Evolutionary conservation across 306 rosid genomes (phyloP), one percentile per base, ranked within the genome.

Genomic region (Malus sylvestris): DNA sequence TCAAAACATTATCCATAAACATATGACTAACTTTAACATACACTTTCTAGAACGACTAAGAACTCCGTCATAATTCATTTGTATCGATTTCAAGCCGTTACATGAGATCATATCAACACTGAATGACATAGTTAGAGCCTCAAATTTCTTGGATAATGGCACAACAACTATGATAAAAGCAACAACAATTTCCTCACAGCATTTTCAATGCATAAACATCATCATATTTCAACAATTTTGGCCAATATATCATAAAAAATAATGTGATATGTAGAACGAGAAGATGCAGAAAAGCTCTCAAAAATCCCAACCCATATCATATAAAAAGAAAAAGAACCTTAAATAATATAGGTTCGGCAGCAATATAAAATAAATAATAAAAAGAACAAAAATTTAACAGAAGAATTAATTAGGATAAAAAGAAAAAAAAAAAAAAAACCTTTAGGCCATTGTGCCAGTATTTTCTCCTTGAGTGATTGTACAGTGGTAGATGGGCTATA

Each of bases 381-480:
- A 45, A 78, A 70, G n/a, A 5, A 49, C 20, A 71, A 23, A 62
- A 53, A 12, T 27, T 30, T 14, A n/a, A 57, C 19, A 42, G 2
- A 76, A 46, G 8, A 19, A 4, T 19, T 57, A n/a, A 57, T 57
- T 8, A 44, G 4, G 38, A 13, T 16, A 33, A 19, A 70, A 49
- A n/a, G 4, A 44, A 72, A 35, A 35, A 32, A 40, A 32, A 30
- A 32, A 32, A 32, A 27, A 9, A 11, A 61, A 84, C 87, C 87
- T 81, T 81, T 81, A 8, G 87, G 87, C 87, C 87, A 84, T 60
- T 84, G 85, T 52, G 85, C 64, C 59, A 84, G 75, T 45, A 84
- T 81, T 76, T 81, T 81, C 67, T 78, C 87, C 32, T 84, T 84
- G 53, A 84, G 87, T 74, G 85, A 74, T 57, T 82, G 72, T 25